Evolutionary conservation across 805 yeast genomes (phyloP), one percentile per base, ranked within the genome.

Genomic region (Ogataea parapolymorpha): DNA sequence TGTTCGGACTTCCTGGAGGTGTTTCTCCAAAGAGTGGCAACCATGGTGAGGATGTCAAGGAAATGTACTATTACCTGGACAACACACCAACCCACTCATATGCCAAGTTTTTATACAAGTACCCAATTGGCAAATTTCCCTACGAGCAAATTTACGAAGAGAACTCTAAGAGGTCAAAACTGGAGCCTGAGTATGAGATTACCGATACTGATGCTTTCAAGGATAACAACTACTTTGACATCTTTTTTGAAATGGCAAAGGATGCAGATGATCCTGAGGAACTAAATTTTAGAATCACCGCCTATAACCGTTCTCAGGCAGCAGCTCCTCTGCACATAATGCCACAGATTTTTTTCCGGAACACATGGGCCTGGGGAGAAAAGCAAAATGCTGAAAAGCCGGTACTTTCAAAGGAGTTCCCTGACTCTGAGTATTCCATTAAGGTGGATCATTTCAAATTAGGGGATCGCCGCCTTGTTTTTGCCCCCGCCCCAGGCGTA

Each of bases 11-110:
- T 28, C 63, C 65, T 6, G 88, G 96, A 20, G 95, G 95, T 37
- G 88, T 86, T 11, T 90, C 89, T 60, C 48, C 46, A 5, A 55
- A 59, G 35, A 56, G 61, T 37, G 97, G 96, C 10, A 90, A 90
- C 61, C 97, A 89, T 62, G 97, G 97, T 41, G 97, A 89, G 60
- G 97, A 89, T 61, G 96, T 87, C 45, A 89, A 89, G 66, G 95
- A 85, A 57, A 62, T 81, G 50, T 85, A 85, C 60, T 89, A 79
- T 59, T 88, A 89, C 57, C 71, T 89, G 46, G 97, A 89, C 66
- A 89, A 87, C 65, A 85, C 95, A 10, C 97, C 97, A 6, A 76
- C 96, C 5, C 96, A 89, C 66, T 82, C 95, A 26, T 89, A 88
- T 66, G 84, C 87, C 85, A 89, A 90, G 68, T 87, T 82, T 53